Base-by-base conservation (phyloP, 1,284 basidiomycete species). In the Fomes fomentarius region DNA sequence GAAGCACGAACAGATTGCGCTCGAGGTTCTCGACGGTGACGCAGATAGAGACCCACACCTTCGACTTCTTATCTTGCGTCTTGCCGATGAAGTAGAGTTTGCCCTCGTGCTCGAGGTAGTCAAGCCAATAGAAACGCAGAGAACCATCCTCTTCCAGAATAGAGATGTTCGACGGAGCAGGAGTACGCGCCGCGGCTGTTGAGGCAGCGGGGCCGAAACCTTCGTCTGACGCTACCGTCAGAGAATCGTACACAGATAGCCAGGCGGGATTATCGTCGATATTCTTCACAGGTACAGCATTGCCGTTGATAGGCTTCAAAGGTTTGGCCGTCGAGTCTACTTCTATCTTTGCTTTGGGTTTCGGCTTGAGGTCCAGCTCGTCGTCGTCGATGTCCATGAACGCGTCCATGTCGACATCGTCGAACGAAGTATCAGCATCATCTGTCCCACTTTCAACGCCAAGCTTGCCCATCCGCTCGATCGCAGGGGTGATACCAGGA, bases 1-100 rank as follows among this genome's bases (percentile, higher is more conserved):
- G 94, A 50, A 96, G 81, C n/a, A 97, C 83, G 66, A 92, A 98
- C n/a, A 99, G 74, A 69, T 97, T 98, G 24, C 96, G 85, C 73
- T 98, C 81, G 19, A 99, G 81, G 50, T 88, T 89, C 57, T 92
- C 86, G 47, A 99, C 82, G 1, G 89, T 89, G 35, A 99, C 79
- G 63, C 93, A 96, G 61, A 91, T 93, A 21, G 93, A 96, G n/a
- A 93, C 78, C 82, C 89, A 98, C 0, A 71, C 63, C 15, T 75
- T 76, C 2, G 83, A 81, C 5, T 76, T 72, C 70, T 88, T 88
- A 71, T 95, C 92, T 61, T 89, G 84, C 25, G 94, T 82, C 72
- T 97, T 98, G 15, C 95, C 95, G 31, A 93, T 83, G 57, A 98
- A 89, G 68, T 93, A 89, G 0, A 94, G 74, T 54, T 83, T 84